phyloP scores from a whole-genome alignment of 495 filamentous ascomycete species.

The Clohesyomyces aquaticus region DNA sequence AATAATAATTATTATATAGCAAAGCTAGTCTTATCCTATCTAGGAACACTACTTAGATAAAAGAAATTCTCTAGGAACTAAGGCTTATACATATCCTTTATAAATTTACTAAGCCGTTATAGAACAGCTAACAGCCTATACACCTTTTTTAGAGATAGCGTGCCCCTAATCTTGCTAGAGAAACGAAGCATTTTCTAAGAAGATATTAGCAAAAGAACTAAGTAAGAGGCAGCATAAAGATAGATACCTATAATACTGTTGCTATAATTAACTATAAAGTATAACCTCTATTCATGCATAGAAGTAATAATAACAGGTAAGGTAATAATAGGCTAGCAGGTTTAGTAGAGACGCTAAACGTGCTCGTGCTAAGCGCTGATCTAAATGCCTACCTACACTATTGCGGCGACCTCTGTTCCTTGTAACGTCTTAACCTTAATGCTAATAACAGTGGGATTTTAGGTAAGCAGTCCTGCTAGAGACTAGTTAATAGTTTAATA shows the following conservation, averaged over 20 bases:
- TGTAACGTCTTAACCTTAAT: conserved; percentile 4
- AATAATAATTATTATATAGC: no score
- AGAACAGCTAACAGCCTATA: conserved; percentile 4
- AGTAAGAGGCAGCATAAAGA: not conserved
- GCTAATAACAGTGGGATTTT: conserved; percentile 2
- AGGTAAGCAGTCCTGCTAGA: not conserved
- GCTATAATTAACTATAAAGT: not conserved
- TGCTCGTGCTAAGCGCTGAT: conserved; percentile 4
- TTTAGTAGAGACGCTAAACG: conserved; percentile 3
- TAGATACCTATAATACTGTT: conserved; percentile 1
- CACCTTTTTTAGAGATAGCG: conserved; percentile 4
- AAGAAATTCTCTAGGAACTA: conserved; percentile 6
- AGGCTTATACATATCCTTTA: conserved; percentile 5
- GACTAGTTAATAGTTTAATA: conserved; percentile 12
- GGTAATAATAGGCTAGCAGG: conserved; percentile 1
- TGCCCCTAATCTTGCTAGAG: not conserved
- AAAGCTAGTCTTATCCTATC: not conserved
- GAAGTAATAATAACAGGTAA: conserved; percentile 2
- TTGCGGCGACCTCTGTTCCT: conserved; percentile 5
- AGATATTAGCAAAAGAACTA: not conserved
- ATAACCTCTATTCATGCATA: not conserved
- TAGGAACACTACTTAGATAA: not conserved
- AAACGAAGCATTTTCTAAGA: conserved; percentile 7
- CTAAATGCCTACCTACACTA: conserved; percentile 5
- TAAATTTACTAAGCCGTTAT: not conserved